phyloP scores from a whole-genome alignment of 2,329 filamentous ascomycete species.

The Fusarium agapanthi region DNA sequence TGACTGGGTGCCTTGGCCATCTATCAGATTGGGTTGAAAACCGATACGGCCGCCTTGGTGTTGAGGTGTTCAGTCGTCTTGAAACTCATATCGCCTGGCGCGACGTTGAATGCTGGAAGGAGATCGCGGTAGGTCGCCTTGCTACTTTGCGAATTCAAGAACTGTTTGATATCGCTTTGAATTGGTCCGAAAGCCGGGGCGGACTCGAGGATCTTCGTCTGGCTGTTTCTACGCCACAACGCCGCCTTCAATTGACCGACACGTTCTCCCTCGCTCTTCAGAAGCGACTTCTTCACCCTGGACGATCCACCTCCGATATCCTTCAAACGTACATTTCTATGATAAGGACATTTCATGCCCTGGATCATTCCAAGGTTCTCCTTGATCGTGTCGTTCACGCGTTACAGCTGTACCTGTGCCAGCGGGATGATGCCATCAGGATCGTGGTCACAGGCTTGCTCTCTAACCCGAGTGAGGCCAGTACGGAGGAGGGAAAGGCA shows the following conservation, averaged over 20 bases:
- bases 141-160: slow-evolving; percentile 75
- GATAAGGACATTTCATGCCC: slow-evolving; percentile 77
- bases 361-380: slow-evolving; percentile 81
- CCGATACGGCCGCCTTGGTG: slow-evolving; percentile 69
- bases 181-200: slow-evolving; percentile 76
- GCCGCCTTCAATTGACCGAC: slow-evolving; percentile 74
- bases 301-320: slow-evolving; percentile 78
- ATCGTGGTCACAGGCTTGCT: slow-evolving; percentile 80
- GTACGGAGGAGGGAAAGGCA: slow-evolving; percentile 54
- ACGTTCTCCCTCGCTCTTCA: slow-evolving; percentile 73
- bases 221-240: slow-evolving; percentile 72
- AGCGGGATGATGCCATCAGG: slow-evolving; percentile 79
- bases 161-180: slow-evolving; percentile 80
- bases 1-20: slow-evolving; percentile 65
- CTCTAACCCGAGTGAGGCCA: slow-evolving; percentile 65
- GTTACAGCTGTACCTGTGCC: slow-evolving; percentile 78
- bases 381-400: slow-evolving; percentile 78
- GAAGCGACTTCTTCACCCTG: slow-evolving; percentile 75
- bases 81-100: slow-evolving; percentile 57
- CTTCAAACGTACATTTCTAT: slow-evolving; percentile 81
- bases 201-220: slow-evolving; percentile 79
- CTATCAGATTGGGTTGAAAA: slow-evolving; percentile 75
- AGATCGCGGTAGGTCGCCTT: slow-evolving; percentile 73
- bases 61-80: slow-evolving; percentile 65
- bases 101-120: slow-evolving; percentile 74